Percentiles rank a stretch among this genome's conserved stretches.
Evolutionary conservation across 2,329 filamentous ascomycete genomes (phyloP).

Genomic region (Trichoderma oligosporum): DNA sequence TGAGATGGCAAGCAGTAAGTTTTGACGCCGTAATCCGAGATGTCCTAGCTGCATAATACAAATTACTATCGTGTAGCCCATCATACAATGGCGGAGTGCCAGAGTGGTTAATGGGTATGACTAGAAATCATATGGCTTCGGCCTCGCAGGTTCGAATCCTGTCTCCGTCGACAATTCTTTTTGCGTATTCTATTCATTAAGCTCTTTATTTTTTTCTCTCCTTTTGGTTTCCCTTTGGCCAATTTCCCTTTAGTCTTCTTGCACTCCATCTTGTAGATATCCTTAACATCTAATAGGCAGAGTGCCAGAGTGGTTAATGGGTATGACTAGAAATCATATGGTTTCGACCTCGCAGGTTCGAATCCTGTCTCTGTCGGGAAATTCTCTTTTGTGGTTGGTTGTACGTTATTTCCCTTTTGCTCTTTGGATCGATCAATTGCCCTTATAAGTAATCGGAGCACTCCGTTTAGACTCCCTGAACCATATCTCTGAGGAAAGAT

Average conservation of each 20-base stretch:
- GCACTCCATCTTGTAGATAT: background rate
- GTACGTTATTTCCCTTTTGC: background rate
- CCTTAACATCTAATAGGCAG: slow-evolving; percentile 6
- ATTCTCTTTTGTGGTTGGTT: slow-evolving; percentile 4
- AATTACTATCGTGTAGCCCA: background rate
- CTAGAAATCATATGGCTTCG: slow-evolving; percentile 18
- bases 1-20: too few species aligned
- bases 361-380: slow-evolving; percentile 18
- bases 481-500: too few species aligned
- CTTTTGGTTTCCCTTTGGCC: background rate
- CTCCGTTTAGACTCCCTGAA: too few species aligned
- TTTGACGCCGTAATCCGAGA: too few species aligned
- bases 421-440: background rate
- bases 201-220: background rate
- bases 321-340: slow-evolving; percentile 18
- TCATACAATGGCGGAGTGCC: slow-evolving; percentile 12
- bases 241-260: background rate
- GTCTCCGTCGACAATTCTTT: background rate
- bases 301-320: slow-evolving; percentile 16
- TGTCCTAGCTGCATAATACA: too few species aligned
- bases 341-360: slow-evolving; percentile 15
- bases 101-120: slow-evolving; percentile 19
- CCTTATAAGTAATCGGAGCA: too few species aligned
- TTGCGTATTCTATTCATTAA: background rate
- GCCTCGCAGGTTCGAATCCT: slow-evolving; percentile 18